Evolutionary conservation across 352 stramenopile genomes (phyloP), one percentile per base, ranked within the genome.

Genomic region (Phytophthora pisi): DNA sequence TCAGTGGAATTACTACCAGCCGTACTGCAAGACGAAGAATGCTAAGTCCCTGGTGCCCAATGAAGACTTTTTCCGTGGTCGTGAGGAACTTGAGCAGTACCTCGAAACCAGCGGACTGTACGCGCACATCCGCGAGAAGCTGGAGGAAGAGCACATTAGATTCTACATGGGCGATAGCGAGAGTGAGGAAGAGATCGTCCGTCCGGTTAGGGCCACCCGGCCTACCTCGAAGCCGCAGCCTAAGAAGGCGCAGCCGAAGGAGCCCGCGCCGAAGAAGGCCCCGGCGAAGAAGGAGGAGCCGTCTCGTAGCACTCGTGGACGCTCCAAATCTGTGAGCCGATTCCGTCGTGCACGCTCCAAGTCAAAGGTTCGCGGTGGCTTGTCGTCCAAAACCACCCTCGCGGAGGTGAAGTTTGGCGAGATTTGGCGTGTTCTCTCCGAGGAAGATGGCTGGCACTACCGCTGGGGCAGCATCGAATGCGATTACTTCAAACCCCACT

Each of bases 401-500:
- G 65, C 50, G 1, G 65, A 83, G n/a, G 73, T 88, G n/a, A 90
- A 88, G 45, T 92, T 90, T 53, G 82, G 79, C 5, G 57, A 78
- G 10, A 80, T 92, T 54, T 92, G 84, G 84, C 38, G 52, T 8
- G 52, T 77, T 28, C 51, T 93, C n/a, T 50, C 61, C 3, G 57
- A 38, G 3, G 57, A 38, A 38, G 61, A 86, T 59, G 82, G 83
- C 4, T 93, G 85, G 85, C 74, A 88, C 34, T 83, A 79, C 40
- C 63, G 58, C 16, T 26, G 34, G 51, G 61, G 80, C 5, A 49
- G n/a, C 5, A 68, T 91, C 4, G 83, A 80, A 18, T 93, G 83
- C 51, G 81, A 91, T 52, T 93, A 89, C 72, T 90, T 90, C 68
- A 89, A 78, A 56, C 85, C 85, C 6, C 66, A 77, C 45, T 87